Conservation (phyloP, 495 filamentous ascomycete species). For the Penicillium atrosanguineum region DNA sequence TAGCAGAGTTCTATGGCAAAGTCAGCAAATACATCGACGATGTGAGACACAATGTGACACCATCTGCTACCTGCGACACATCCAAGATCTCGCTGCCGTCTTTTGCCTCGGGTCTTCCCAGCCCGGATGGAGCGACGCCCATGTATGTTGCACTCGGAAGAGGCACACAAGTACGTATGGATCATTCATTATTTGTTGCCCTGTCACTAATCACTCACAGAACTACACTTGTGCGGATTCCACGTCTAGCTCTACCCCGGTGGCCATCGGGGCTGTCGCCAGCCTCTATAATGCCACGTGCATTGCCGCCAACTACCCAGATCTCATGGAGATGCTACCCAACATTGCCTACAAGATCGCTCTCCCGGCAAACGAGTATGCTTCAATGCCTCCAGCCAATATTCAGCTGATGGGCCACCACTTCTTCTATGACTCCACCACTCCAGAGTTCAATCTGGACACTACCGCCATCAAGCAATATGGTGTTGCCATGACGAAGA, state of each 20-base stretch:
- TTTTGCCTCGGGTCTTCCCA: slow-evolving; percentile 50
- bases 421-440: slow-evolving; percentile 64
- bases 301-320: slow-evolving; percentile 62
- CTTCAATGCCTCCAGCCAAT: slow-evolving; percentile 48
- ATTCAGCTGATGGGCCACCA: slow-evolving; percentile 71
- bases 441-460: slow-evolving; percentile 78
- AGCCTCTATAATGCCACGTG: slow-evolving; percentile 87
- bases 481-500: slow-evolving; percentile 62
- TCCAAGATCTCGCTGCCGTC: slow-evolving; percentile 40
- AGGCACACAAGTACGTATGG: slow-evolving; percentile 58
- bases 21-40: slow-evolving; percentile 39
- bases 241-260: slow-evolving; percentile 57
- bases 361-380: slow-evolving; percentile 34
- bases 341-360: slow-evolving; percentile 37
- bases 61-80: slow-evolving; percentile 32
- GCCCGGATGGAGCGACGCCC: slow-evolving; percentile 56
- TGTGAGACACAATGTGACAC: slow-evolving; percentile 15
- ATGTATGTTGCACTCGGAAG: slow-evolving; percentile 82
- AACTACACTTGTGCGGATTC: slow-evolving; percentile 82
- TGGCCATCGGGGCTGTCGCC: slow-evolving; percentile 70
- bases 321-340: slow-evolving; percentile 55
- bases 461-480: slow-evolving; percentile 50
- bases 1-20: slow-evolving; percentile 36
- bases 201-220: slow-evolving; percentile 30
- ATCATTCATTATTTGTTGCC: not conserved